Evolutionary conservation across 805 yeast genomes (phyloP), one percentile per base, ranked within the genome.

Genomic region (Zygotorulaspora sp.): DNA sequence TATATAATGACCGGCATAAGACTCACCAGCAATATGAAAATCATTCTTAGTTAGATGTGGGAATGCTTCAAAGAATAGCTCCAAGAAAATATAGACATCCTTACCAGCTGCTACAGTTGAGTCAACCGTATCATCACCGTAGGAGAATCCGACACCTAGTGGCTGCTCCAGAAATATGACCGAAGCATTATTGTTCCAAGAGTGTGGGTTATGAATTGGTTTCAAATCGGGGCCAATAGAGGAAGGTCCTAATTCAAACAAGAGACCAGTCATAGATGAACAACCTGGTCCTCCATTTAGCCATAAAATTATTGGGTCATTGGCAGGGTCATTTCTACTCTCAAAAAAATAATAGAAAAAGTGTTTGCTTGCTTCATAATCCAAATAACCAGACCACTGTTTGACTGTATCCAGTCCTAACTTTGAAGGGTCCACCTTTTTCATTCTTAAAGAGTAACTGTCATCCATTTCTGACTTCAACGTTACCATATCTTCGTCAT

Each of bases 231-330:
- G 62, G 44, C 75, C 78, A 42, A 90, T 77, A 10, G 80, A 71
- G 0, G 95, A 75, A 4, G 97, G 95, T 17, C 97, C 97, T 55
- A 88, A 72, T 62, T 90, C 97, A 55, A 89, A 87, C 52, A 90
- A 77, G 41, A 89, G 68, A 6, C 97, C 97, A 22, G 94, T 85
- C 57, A 87, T 66, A 1, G 96, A 85, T 0, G 96, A 85, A 59
- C 97, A 89, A 9, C 97, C 97, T 24, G 97, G 97, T 4, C 97
- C 96, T 48, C 97, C 97, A 58, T 89, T 89, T 52, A 89, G 70
- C 97, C 90, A 83, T 47, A 82, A 63, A 38, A 90, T 73, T 15
- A 88, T 72, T 2, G 97, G 97, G 62, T 90, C 97, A 36, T 69
- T 84, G 37, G 62, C 65, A 3, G 97, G 97, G 60, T 86, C 87